Percentiles rank a stretch among this genome's conserved stretches.
phyloP scores from a whole-genome alignment of 1,284 basidiomycete species.

The Marasmius tenuissimus region DNA sequence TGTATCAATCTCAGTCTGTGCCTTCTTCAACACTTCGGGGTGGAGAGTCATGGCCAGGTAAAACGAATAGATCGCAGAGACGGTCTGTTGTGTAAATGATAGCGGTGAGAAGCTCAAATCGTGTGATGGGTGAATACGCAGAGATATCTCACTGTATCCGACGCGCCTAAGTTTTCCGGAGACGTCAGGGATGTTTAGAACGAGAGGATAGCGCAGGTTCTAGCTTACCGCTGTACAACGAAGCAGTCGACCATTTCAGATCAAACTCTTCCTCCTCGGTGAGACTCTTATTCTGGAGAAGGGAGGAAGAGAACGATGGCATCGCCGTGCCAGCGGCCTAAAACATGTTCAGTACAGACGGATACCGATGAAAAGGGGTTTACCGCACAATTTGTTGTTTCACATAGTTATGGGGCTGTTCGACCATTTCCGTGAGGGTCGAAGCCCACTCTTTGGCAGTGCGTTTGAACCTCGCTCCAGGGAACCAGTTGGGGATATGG shows the following conservation, averaged over 20 bases:
- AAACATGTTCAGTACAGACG: background rate
- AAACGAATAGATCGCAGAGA: conserved; percentile 50
- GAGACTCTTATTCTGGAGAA: conserved; percentile 46
- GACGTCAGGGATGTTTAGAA: conserved; percentile 3
- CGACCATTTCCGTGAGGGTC: conserved; percentile 52
- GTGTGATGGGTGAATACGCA: background rate
- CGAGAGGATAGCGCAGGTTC: background rate
- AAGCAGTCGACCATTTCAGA: conserved; percentile 62
- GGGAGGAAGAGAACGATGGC: conserved; percentile 49
- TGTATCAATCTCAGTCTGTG: conserved; percentile 62
- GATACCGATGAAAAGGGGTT: background rate
- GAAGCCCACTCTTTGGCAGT: conserved; percentile 50
- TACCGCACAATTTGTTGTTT: conserved; percentile 57
- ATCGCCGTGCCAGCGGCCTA: conserved; percentile 53
- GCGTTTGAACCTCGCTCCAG: conserved; percentile 58
- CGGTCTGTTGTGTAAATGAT: conserved; percentile 34
- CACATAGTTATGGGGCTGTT: conserved; percentile 55
- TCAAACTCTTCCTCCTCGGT: conserved; percentile 50
- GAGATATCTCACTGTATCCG: conserved; percentile 46
- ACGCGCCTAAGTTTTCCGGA: conserved; percentile 33
- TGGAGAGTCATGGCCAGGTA: conserved; percentile 55
- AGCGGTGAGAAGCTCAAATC: background rate
- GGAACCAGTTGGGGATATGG: conserved; percentile 63
- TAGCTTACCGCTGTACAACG: conserved; percentile 53
- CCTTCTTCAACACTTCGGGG: conserved; percentile 50